Evolutionary conservation across 352 stramenopile genomes (phyloP).

Genomic region (Phytopythium ostracodes): DNA sequence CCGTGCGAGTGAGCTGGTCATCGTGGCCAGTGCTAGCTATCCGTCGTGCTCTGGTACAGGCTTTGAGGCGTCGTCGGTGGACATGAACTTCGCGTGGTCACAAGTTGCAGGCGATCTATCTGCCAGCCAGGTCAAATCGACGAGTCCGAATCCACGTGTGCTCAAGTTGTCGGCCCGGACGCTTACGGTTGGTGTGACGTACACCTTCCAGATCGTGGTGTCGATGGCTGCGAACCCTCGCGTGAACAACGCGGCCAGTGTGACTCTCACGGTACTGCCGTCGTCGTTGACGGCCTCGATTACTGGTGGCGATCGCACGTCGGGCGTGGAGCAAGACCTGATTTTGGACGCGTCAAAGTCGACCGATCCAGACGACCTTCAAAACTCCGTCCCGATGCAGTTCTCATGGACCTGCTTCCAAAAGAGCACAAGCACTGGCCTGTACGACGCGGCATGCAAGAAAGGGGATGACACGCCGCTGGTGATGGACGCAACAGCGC

Average conservation of each 20-base stretch:
- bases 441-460: slow-evolving; percentile 30
- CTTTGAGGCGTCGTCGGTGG: slow-evolving; percentile 13
- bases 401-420: slow-evolving; percentile 43
- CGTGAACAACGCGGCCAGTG: slow-evolving; percentile 46
- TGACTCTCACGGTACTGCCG: slow-evolving; percentile 36
- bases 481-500: slow-evolving; percentile 19
- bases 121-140: slow-evolving; percentile 37
- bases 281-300: slow-evolving; percentile 37
- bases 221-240: slow-evolving; percentile 38
- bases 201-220: slow-evolving; percentile 56
- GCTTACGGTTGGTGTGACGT: slow-evolving; percentile 47
- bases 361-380: slow-evolving; percentile 37
- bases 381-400: slow-evolving; percentile 29
- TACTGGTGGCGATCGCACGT: slow-evolving; percentile 40
- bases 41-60: slow-evolving; percentile 30
- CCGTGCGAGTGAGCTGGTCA: slow-evolving; percentile 37
- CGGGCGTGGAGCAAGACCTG: slow-evolving; percentile 48
- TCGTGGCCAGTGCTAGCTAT: slow-evolving; percentile 37
- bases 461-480: slow-evolving; percentile 12
- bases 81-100: slow-evolving; percentile 55
- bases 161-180: slow-evolving; percentile 44
- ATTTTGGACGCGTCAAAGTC: slow-evolving; percentile 47
- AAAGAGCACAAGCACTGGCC: slow-evolving; percentile 15
- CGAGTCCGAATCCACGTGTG: slow-evolving; percentile 45
- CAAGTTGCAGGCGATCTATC: slow-evolving; percentile 44